phyloP scores from a whole-genome alignment of 2,329 filamentous ascomycete genomes.

The Beauveria medogensis region DNA sequence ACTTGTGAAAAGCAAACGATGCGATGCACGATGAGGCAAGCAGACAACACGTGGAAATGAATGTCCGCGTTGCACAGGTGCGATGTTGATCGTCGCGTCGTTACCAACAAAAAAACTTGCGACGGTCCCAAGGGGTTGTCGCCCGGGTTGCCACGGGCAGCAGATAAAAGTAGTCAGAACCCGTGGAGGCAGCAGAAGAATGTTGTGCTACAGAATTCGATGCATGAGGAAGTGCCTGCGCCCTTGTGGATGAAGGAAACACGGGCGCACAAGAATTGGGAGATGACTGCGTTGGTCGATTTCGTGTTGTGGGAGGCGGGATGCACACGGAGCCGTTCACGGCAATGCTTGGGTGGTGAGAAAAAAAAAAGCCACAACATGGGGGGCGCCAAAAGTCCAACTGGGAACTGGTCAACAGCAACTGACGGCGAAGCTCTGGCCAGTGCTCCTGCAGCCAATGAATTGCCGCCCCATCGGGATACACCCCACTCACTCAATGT shows the following conservation, averaged over 20 bases:
- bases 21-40: neutral
- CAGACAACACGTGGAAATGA: neutral
- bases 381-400: neutral
- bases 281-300: neutral
- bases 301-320: slow-evolving; percentile 7
- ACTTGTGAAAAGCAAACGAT: neutral
- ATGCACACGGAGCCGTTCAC: slow-evolving; percentile 1
- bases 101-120: neutral
- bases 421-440: neutral
- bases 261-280: neutral
- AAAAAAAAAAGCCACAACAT: slow-evolving; percentile 9
- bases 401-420: too few species aligned
- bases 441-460: neutral
- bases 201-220: slow-evolving; percentile 4
- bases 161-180: neutral
- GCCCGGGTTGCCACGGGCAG: neutral
- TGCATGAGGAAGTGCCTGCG: neutral
- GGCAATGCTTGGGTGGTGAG: neutral
- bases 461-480: neutral
- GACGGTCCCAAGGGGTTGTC: neutral
- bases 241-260: slow-evolving; percentile 1
- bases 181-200: neutral
- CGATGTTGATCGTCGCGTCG: neutral
- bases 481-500: neutral
- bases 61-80: slow-evolving; percentile 1